A percentile compares a stretch with the other conserved stretches of the same genome.
Conservation (phyloP, 495 filamentous ascomycete species). For the Antarctomyces pellizariae region DNA sequence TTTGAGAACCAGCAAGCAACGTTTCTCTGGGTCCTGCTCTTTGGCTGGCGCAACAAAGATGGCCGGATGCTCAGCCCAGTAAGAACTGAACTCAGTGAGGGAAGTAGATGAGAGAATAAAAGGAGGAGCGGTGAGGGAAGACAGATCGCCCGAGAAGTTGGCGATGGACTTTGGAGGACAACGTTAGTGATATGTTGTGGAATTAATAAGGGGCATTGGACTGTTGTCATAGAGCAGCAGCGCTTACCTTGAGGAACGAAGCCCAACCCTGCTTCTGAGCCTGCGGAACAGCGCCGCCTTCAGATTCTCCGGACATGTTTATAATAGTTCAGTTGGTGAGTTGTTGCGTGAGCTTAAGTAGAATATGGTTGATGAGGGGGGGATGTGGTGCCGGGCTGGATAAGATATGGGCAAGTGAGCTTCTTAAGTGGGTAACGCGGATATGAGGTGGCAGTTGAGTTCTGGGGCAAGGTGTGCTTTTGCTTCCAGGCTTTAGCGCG, state of each 20-base stretch:
- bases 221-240: conserved; percentile 3
- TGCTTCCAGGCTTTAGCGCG: too few relatives aligned
- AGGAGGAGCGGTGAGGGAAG: conserved; percentile 12
- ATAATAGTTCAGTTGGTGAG: too few relatives aligned
- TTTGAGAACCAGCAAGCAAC: conserved; percentile 70
- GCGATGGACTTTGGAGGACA: conserved; percentile 50
- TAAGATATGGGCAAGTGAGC: too few relatives aligned
- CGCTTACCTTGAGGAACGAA: conserved; percentile 26
- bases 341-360: too few relatives aligned
- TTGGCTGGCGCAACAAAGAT: conserved; percentile 6
- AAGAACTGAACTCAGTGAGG: conserved; percentile 53
- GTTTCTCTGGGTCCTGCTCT: too few relatives aligned
- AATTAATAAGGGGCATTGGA: not conserved
- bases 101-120: conserved; percentile 11
- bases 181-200: not conserved
- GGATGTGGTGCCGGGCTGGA: too few relatives aligned
- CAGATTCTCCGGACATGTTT: too few relatives aligned
- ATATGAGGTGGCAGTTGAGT: too few relatives aligned
- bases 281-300: too few relatives aligned
- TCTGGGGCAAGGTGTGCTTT: too few relatives aligned
- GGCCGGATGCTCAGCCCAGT: conserved; percentile 53
- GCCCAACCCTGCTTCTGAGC: conserved; percentile 16
- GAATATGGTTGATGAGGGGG: too few relatives aligned
- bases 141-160: conserved; percentile 88
- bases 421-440: too few relatives aligned